These are phyloP conservation scores for Cryptosporidium felis DNA, from an alignment of 169 alveolate genomes.

Conservation along the genomic window DNA sequence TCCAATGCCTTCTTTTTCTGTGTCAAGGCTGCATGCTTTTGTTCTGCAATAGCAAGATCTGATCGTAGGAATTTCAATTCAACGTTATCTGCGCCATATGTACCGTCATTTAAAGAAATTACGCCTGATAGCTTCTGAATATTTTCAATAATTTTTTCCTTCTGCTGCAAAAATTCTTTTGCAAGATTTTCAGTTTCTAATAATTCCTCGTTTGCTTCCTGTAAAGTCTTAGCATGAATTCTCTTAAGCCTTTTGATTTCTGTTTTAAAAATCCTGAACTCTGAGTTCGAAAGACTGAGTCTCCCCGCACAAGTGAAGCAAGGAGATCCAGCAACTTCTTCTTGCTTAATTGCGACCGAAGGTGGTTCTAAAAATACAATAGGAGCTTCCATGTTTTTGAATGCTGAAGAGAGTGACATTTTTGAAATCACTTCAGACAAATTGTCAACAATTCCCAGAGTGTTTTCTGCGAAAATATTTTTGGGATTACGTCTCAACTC, in stretches of 20 bases:
- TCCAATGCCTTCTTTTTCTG: conserved; percentile 11
- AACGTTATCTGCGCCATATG: conserved; percentile 29
- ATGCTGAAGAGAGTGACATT: conserved; percentile 65
- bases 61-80: conserved; percentile 49
- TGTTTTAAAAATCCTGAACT: conserved; percentile 29
- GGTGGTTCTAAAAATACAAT: conserved; percentile 60
- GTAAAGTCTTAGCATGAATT: conserved; percentile 14
- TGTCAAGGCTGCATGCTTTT: conserved; percentile 22
- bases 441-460: conserved; percentile 35
- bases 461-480: conserved; percentile 57
- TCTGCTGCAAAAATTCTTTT: conserved; percentile 28
- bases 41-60: conserved; percentile 58
- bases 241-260: conserved; percentile 38
- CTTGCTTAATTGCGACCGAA: conserved; percentile 63
- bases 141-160: conserved; percentile 27
- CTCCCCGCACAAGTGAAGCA: conserved; percentile 51
- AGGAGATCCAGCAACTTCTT: conserved; percentile 39
- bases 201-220: conserved; percentile 31
- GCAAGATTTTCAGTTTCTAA: conserved; percentile 23
- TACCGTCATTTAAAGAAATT: conserved; percentile 19
- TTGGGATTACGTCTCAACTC: conserved; percentile 46
- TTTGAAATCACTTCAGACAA: conserved; percentile 56
- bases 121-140: conserved; percentile 22
- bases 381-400: conserved; percentile 65
- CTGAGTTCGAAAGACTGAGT: conserved; percentile 25